Evolutionary conservation across 148 eudicot species (phyloP).

Genomic region (Persicaria maculosa): DNA sequence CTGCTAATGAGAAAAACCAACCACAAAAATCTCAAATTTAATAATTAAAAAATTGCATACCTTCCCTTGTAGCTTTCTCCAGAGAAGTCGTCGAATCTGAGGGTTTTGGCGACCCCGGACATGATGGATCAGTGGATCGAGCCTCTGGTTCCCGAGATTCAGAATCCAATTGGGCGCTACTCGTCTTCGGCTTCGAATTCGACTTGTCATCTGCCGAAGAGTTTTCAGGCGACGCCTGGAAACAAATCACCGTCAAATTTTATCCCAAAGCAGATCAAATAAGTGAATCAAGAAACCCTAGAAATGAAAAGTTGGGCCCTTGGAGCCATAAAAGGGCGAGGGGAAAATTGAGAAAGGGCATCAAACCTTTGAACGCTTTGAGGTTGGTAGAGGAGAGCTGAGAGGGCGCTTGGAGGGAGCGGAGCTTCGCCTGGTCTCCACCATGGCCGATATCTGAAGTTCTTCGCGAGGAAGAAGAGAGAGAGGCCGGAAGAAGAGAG

Average conservation of each 20-base stretch:
- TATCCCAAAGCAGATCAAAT: neutral
- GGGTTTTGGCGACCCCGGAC: conserved; percentile 19
- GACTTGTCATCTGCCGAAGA: conserved; percentile 49
- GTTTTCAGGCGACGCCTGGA: conserved; percentile 53
- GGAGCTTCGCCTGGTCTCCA: conserved; percentile 72
- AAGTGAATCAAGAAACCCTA: conserved; percentile 9
- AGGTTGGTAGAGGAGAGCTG: conserved; percentile 35
- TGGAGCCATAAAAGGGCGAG: no score
- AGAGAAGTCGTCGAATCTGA: conserved; percentile 28
- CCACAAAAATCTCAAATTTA: neutral
- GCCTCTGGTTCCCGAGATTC: conserved; percentile 43
- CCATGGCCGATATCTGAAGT: conserved; percentile 41
- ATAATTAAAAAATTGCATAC: conserved; percentile 19
- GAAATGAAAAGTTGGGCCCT: neutral
- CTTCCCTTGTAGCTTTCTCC: conserved; percentile 39
- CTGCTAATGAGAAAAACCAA: neutral
- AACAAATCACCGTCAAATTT: conserved; percentile 6
- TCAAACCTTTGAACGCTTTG: conserved; percentile 10
- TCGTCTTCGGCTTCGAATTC: conserved; percentile 23
- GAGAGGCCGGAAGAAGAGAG: conserved; percentile 1
- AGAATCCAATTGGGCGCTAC: neutral
- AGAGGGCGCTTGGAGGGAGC: conserved; percentile 72
- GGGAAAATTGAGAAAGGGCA: neutral
- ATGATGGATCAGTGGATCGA: conserved; percentile 53
- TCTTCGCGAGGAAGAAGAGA: conserved; percentile 3